phyloP scores from a whole-genome alignment of 148 eudicot genomes.

The Cornus suecica region DNA sequence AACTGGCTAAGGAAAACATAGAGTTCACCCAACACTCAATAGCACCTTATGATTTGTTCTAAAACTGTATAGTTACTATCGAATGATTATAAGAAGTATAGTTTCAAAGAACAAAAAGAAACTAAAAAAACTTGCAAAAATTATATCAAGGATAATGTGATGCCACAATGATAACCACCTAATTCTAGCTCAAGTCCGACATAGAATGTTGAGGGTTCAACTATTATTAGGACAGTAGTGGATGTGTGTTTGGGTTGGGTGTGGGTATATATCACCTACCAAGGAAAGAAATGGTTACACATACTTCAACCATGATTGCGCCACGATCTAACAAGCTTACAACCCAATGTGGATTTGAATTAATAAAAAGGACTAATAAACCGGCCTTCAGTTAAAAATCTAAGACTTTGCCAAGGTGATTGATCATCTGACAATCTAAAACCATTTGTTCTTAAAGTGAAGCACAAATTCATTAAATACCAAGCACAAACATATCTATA shows the following conservation, averaged over 20 bases:
- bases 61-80: background rate
- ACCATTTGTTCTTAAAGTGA: too few species aligned
- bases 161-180: background rate
- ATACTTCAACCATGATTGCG: too few species aligned
- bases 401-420: background rate
- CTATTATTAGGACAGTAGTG: too few species aligned
- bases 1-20: slow-evolving; percentile 29
- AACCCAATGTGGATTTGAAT: too few species aligned
- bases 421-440: too few species aligned
- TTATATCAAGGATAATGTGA: background rate
- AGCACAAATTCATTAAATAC: too few species aligned
- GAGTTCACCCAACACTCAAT: slow-evolving; percentile 4
- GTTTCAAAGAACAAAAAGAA: background rate
- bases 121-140: background rate
- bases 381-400: background rate
- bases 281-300: too few species aligned
- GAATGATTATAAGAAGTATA: background rate
- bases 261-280: too few species aligned
- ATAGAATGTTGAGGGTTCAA: too few species aligned
- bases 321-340: too few species aligned
- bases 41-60: background rate
- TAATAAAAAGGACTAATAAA: background rate
- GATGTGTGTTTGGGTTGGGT: too few species aligned
- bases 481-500: too few species aligned
- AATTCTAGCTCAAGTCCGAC: background rate